A percentile compares a stretch with the other conserved stretches of the same genome.
These are phyloP conservation scores for Thyridium curvatum DNA, from an alignment of 2,329 filamentous ascomycete species.

Conservation along the genomic window DNA sequence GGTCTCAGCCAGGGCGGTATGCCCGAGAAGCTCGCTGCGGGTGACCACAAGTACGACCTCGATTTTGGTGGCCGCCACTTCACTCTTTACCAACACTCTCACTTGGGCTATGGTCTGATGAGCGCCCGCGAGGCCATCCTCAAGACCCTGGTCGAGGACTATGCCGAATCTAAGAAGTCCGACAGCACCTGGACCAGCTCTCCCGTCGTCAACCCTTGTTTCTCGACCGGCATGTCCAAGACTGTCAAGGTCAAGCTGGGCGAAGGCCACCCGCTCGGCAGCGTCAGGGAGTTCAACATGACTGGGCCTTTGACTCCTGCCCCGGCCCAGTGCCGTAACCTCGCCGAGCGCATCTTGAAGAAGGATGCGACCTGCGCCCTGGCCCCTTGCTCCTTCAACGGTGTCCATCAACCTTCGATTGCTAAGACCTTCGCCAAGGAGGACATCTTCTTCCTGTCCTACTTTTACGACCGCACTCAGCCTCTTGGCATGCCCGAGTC, in stretches of 20 bases:
- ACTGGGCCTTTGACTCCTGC: slow-evolving; percentile 70
- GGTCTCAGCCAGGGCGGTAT: slow-evolving; percentile 67
- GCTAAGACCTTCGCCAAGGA: slow-evolving; percentile 87
- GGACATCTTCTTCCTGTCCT: slow-evolving; percentile 94
- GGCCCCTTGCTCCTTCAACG: slow-evolving; percentile 96
- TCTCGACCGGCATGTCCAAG: slow-evolving; percentile 71
- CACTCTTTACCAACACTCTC: slow-evolving; percentile 94
- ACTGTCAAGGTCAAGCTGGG: slow-evolving; percentile 67
- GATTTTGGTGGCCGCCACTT: slow-evolving; percentile 83
- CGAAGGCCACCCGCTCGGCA: slow-evolving; percentile 59
- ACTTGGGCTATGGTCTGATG: slow-evolving; percentile 96
- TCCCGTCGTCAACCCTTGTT: slow-evolving; percentile 78
- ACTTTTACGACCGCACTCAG: slow-evolving; percentile 93
- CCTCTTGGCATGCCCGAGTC: slow-evolving; percentile 97
- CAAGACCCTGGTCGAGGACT: slow-evolving; percentile 64
- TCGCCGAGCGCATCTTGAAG: slow-evolving; percentile 84
- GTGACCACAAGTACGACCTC: slow-evolving; percentile 93
- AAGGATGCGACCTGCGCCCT: slow-evolving; percentile 80
- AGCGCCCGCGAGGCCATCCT: slow-evolving; percentile 85
- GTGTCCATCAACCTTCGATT: slow-evolving; percentile 87
- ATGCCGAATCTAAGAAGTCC: slow-evolving; percentile 55
- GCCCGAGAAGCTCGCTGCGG: slow-evolving; percentile 76
- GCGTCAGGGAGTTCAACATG: slow-evolving; percentile 70
- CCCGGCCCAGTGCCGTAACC: slow-evolving; percentile 79
- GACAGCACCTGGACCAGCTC: slow-evolving; percentile 62